phyloP scores from a whole-genome alignment of 176 grass and related monocot genomes.

The Bolboschoenus planiculmis region DNA sequence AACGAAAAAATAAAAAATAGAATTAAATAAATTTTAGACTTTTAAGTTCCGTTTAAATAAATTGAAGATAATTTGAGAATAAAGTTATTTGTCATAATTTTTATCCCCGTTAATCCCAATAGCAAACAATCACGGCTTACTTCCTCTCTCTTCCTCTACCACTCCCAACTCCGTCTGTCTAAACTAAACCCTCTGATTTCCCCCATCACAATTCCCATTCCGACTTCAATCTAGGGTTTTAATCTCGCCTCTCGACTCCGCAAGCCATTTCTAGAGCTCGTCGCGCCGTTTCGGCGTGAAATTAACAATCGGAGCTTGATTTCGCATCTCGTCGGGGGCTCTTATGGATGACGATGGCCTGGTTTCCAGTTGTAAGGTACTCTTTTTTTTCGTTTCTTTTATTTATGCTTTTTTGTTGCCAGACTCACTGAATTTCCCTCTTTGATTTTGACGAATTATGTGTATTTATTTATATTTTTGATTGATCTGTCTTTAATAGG shows the following conservation, averaged over 20 bases:
- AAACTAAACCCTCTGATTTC: too few species aligned
- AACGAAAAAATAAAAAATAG: neutral
- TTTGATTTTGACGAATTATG: neutral
- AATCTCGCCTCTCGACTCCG: neutral
- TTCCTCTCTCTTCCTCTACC: neutral
- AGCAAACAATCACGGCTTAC: too few species aligned
- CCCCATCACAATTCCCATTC: too few species aligned
- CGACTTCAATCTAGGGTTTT: conserved; percentile 14
- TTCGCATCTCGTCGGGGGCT: neutral
- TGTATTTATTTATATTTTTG: neutral
- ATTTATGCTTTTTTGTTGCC: neutral
- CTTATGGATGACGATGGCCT: neutral
- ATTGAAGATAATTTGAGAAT: too few species aligned
- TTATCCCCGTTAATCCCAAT: too few species aligned
- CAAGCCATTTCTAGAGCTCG: neutral
- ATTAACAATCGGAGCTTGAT: neutral
- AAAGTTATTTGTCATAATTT: too few species aligned
- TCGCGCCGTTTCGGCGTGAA: neutral
- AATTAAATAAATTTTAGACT: too few species aligned
- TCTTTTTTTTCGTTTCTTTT: too few species aligned
- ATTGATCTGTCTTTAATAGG: neutral
- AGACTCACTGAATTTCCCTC: neutral
- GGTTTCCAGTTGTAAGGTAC: conserved; percentile 11
- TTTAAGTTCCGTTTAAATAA: too few species aligned
- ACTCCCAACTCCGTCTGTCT: neutral